phyloP scores from a whole-genome alignment of 306 rosid species.

The Vigna unguiculata region DNA sequence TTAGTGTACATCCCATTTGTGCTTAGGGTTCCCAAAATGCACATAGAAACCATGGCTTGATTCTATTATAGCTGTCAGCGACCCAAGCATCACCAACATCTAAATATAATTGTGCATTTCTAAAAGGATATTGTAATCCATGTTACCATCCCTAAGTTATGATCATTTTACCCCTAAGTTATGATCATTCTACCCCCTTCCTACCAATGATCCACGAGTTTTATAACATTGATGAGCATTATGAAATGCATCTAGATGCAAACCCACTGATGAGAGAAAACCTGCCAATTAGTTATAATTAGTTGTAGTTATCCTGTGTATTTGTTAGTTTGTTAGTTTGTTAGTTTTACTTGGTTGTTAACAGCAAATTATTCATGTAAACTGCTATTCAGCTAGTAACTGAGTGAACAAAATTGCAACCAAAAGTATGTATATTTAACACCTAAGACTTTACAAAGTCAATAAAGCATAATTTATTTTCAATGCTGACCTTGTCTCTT shows the following conservation, averaged over 20 bases:
- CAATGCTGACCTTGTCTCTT: not conserved
- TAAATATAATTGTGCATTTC: too few species aligned
- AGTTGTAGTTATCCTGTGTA: constrained; percentile 3
- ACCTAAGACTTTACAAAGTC: not conserved
- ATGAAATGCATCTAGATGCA: not conserved
- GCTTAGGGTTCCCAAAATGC: too few species aligned
- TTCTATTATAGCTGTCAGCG: too few species aligned
- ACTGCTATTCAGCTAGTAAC: constrained; percentile 8
- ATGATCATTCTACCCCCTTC: too few species aligned
- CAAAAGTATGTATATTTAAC: not conserved
- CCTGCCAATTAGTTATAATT: not conserved
- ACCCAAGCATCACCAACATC: too few species aligned
- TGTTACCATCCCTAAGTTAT: too few species aligned
- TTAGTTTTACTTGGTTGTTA: not conserved
- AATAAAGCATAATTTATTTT: not conserved
- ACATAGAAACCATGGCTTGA: too few species aligned
- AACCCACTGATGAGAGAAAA: not conserved
- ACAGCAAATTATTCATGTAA: not conserved
- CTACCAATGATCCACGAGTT: too few species aligned
- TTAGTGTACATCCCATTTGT: too few species aligned
- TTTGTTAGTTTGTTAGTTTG: constrained; percentile 11
- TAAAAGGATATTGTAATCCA: too few species aligned
- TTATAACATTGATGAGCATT: not conserved
- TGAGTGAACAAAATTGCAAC: not conserved
- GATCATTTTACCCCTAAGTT: too few species aligned